These are phyloP conservation scores for Argentina anserina DNA, from an alignment of 306 rosid genomes.

Conservation along the genomic window DNA sequence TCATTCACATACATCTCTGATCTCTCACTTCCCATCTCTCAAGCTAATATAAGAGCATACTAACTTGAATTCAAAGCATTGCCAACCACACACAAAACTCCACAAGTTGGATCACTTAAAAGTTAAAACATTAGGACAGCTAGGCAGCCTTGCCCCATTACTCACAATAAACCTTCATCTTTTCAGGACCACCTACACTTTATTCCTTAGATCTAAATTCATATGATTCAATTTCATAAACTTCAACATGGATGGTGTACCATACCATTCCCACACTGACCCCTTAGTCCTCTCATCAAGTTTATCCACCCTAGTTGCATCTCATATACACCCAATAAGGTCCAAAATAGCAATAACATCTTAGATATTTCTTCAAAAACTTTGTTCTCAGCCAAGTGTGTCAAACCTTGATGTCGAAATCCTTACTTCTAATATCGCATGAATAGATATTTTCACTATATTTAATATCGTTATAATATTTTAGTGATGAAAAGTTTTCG, in stretches of 20 bases:
- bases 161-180: background rate
- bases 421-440: no score
- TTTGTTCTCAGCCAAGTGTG: no score
- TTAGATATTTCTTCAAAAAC: background rate
- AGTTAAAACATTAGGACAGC: background rate
- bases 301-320: background rate
- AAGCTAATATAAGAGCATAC: background rate
- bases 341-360: background rate
- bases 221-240: background rate
- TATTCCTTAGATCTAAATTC: background rate
- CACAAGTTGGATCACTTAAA: background rate
- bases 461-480: no score
- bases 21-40: background rate
- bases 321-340: background rate
- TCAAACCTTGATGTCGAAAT: no score
- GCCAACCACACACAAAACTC: background rate
- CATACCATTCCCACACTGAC: background rate
- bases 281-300: background rate
- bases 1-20: no score
- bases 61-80: background rate
- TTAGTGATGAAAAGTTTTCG: no score
- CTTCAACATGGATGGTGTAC: background rate
- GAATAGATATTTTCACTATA: no score
- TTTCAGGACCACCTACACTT: conserved; percentile 1
- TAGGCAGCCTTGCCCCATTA: background rate